Evolutionary conservation across 2,329 filamentous ascomycete genomes (phyloP), one percentile per base, ranked within the genome.

Genomic region (Polychaeton citri): DNA sequence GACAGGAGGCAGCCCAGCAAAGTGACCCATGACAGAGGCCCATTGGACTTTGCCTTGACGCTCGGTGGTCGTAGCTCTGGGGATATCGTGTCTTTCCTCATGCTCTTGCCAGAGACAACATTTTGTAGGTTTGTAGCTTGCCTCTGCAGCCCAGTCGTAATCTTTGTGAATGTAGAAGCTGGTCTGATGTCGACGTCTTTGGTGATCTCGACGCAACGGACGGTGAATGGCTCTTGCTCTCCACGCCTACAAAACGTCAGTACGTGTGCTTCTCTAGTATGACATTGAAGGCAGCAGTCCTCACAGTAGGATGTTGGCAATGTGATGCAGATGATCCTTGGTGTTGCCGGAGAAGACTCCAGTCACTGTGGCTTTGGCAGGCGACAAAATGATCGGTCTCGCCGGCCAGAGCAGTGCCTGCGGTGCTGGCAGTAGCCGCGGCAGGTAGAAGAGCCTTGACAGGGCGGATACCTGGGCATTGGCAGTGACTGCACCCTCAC

Each of bases 381-480:
- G 50, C 26, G 63, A 58, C 3, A 70, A 55, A 12, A 56, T 58
- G 5, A 50, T 48, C 9, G 65, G 65, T 32, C 66, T 50, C 0
- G 58, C 57, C 0, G 65, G 62, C 31, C 61, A 53, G 43, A 70
- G 61, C 17, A 70, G 52, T 10, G 64, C 65, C 44, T 70, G 66
- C 4, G 66, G 66, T 4, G 66, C 66, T 17, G 66, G 66, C 9
- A 69, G 53, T 24, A 70, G 56, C 26, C 66, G 60, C 21, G 66
- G 66, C 5, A 69, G 51, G 41, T 63, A 67, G 43, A 65, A 64
- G 47, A 66, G 63, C 47, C 50, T 57, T 8, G 66, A 69, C 4
- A 69, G 55, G 0, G 65, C 65, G 4, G 64, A 60, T 16, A 70
- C 64, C 47, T 69, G 64, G 13, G 66, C 64, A 43, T 66, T 68